Percentiles rank a stretch among this genome's conserved stretches.
These are phyloP conservation scores for Canavalia gladiata DNA, from an alignment of 306 rosid species.

Conservation along the genomic window DNA sequence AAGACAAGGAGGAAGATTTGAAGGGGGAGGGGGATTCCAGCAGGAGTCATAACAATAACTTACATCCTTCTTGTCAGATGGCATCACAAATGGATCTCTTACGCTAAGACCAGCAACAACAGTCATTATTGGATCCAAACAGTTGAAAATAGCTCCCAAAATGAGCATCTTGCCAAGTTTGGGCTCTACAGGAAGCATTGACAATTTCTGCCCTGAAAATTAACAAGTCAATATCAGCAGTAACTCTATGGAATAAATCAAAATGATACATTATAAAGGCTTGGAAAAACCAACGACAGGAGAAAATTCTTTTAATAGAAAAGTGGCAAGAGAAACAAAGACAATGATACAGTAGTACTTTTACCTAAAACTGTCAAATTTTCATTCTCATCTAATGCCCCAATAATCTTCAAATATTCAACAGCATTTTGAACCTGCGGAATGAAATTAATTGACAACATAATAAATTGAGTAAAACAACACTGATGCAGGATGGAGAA, in stretches of 20 bases:
- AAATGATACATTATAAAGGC: slow-evolving; percentile 10
- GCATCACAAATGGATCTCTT: slow-evolving; percentile 91
- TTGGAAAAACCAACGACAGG: slow-evolving; percentile 27
- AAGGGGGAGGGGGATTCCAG: background rate
- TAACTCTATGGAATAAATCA: slow-evolving; percentile 16
- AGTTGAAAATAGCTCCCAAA: slow-evolving; percentile 85
- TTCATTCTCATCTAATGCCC: slow-evolving; percentile 92
- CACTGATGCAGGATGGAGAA: slow-evolving; percentile 23
- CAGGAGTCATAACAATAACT: slow-evolving; percentile 52
- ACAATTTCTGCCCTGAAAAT: slow-evolving; percentile 85
- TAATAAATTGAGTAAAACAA: slow-evolving; percentile 41
- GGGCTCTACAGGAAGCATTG: slow-evolving; percentile 96
- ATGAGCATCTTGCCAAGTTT: slow-evolving; percentile 99
- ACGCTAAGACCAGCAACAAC: slow-evolving; percentile 97
- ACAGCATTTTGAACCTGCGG: slow-evolving; percentile 94
- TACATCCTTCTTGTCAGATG: slow-evolving; percentile 92
- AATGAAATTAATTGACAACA: slow-evolving; percentile 36
- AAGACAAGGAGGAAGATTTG: background rate
- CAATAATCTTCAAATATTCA: slow-evolving; percentile 86
- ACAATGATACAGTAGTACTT: slow-evolving; percentile 36
- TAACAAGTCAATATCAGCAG: slow-evolving; percentile 40
- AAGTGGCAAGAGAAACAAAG: slow-evolving; percentile 40
- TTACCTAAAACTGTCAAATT: slow-evolving; percentile 89
- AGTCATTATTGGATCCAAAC: slow-evolving; percentile 94
- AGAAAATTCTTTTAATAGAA: background rate